phyloP scores from a whole-genome alignment of 768 basidiomycete species.

The Zangia roseola region DNA sequence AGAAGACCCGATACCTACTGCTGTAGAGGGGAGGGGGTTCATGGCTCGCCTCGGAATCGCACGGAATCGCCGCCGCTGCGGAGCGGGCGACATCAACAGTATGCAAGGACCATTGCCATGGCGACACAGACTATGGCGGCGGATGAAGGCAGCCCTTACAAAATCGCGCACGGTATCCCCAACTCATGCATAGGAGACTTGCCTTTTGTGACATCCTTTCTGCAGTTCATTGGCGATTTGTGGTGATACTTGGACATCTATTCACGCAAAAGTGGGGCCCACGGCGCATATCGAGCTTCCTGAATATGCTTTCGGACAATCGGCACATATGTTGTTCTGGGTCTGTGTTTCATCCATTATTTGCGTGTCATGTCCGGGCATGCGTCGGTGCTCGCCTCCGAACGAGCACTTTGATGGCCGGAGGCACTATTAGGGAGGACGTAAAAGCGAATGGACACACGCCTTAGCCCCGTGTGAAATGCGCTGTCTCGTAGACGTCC shows the following conservation, averaged over 20 bases:
- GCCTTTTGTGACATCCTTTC: constrained; percentile 20
- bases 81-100: constrained; percentile 1
- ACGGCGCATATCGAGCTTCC: constrained; percentile 1
- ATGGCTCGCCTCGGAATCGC: constrained; percentile 5
- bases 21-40: constrained; percentile 1
- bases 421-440: constrained; percentile 3
- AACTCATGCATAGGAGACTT: constrained; percentile 9
- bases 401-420: constrained; percentile 7
- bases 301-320: constrained; percentile 10
- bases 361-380: constrained; percentile 19
- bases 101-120: constrained; percentile 9
- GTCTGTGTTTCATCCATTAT: constrained; percentile 21
- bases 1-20: constrained; percentile 7
- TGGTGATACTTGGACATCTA: constrained; percentile 15
- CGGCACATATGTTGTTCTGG: constrained; percentile 12
- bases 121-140: constrained; percentile 17
- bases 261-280: constrained; percentile 2
- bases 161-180: constrained; percentile 25
- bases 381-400: constrained; percentile 7
- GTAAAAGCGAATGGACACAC: constrained; percentile 6
- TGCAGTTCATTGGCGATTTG: constrained; percentile 22
- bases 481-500: constrained; percentile 1
- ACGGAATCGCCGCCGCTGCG: constrained; percentile 1
- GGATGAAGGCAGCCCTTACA: constrained; percentile 18
- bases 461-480: constrained; percentile 10